Evolutionary conservation across 192 early-diverging fungal genomes (phyloP).

Genomic region (Rhizoclosmatium sp.): DNA sequence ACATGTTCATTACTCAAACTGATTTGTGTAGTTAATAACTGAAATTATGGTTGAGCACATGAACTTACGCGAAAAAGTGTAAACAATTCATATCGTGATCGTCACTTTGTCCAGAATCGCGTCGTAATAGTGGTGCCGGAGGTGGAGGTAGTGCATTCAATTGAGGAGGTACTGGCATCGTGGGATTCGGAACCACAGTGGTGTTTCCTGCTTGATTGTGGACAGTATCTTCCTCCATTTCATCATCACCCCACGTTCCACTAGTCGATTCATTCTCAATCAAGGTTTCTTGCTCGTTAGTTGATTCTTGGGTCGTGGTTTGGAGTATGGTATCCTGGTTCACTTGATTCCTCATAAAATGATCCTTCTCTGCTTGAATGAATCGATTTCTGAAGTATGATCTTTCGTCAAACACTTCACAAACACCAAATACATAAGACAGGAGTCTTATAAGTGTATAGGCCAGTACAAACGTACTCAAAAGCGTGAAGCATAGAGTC

Average conservation of each 20-base stretch:
- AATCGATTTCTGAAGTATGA: no score
- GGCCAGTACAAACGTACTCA: no score
- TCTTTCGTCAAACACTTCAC: no score
- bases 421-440: no score
- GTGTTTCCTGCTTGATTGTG: background rate
- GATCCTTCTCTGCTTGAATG: no score
- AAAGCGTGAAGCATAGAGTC: no score
- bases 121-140: constrained; percentile 20
- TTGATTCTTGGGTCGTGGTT: no score
- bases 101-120: constrained; percentile 38
- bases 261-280: background rate
- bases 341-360: no score
- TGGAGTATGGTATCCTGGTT: no score
- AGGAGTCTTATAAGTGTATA: no score
- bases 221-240: background rate
- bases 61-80: constrained; percentile 37
- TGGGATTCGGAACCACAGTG: background rate
- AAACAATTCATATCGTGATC: constrained; percentile 42
- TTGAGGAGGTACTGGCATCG: background rate
- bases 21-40: background rate
- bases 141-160: background rate
- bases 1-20: constrained; percentile 18
- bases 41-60: background rate
- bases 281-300: background rate
- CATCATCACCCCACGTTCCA: background rate